Evolutionary conservation across 441 rosid species (phyloP), one percentile per base, ranked within the genome.

Genomic region (Euphorbia schlechtendalii): DNA sequence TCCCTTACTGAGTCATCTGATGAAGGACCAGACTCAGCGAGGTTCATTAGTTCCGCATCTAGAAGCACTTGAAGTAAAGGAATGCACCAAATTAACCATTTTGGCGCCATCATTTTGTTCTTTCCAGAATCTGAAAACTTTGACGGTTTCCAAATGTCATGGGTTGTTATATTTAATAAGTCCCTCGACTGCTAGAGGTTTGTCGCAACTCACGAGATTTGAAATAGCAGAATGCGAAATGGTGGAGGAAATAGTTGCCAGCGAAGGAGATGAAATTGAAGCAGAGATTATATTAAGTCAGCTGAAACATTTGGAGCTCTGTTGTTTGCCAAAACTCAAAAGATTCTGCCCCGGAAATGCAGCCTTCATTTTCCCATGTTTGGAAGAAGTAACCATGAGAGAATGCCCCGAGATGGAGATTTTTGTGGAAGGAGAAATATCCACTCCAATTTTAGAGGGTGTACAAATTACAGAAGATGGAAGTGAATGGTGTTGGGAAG

Each of bases 361-460:
- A 15, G 7, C n/a, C 17, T 55, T 75, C 64, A 63, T 11, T 72
- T 75, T 56, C 79, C 77, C 8, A 56, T 38, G 2, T 40, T 72
- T 32, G 3, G 34, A 32, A 30, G 40, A 8, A 7, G 7, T 69
- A 10, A n/a, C 9, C 15, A 67, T 71, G 24, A 59, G 0, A 34
- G 15, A 56, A 21, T 78, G 78, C 46, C 78, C 71, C 45, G 58
- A 55, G 13, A 61, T 74, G 34, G 34, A 32, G 3, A 2, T 2
- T 32, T 32, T 32, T 32, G 34, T 32, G 3, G 34, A 32, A 32
- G 34, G 34, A 32, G 34, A 32, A 32, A 3, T 32, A 32, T 32
- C 34, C 6, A 32, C 34, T 32, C 34, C 34, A 32, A 32, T 2
- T 32, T 64, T 71, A 53, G 13, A 28, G 9, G 5, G 46, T 22